Percentiles rank a stretch among this genome's conserved stretches.
phyloP scores from a whole-genome alignment of 192 early-diverging fungal species.

The Cetraspora pellucida region DNA sequence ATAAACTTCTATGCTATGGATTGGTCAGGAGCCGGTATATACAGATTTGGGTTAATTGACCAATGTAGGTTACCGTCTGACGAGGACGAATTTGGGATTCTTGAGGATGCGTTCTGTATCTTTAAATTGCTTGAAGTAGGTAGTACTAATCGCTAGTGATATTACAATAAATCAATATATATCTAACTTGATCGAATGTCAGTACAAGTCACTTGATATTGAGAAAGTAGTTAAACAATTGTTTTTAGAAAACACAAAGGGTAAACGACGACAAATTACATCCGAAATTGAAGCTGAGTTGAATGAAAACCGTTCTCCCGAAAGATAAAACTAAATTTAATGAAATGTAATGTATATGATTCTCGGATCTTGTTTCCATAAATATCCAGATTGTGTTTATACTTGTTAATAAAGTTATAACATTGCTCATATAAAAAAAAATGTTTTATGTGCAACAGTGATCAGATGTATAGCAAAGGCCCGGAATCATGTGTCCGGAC shows the following conservation, averaged over 20 bases:
- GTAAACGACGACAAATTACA: constrained; percentile 18
- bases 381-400: too few species aligned
- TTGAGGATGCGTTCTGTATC: constrained; percentile 8
- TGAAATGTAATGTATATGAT: too few species aligned
- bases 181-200: not conserved
- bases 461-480: too few species aligned
- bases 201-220: constrained; percentile 6
- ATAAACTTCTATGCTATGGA: constrained; percentile 22
- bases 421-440: too few species aligned
- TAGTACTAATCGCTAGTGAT: not conserved
- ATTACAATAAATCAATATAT: constrained; percentile 13
- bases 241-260: constrained; percentile 21
- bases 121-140: constrained; percentile 29
- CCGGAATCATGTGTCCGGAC: too few species aligned
- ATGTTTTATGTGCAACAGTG: too few species aligned
- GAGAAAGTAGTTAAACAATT: constrained; percentile 25
- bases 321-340: constrained; percentile 16
- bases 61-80: constrained; percentile 14
- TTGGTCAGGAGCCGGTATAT: not conserved
- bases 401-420: too few species aligned
- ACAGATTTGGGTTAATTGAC: constrained; percentile 24
- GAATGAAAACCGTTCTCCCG: constrained; percentile 1
- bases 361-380: too few species aligned
- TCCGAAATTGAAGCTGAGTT: not conserved
- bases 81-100: not conserved